A percentile compares a stretch with the other conserved stretches of the same genome.
Conservation (phyloP, 164 flowering plant species). For the Vitis labrusca region DNA sequence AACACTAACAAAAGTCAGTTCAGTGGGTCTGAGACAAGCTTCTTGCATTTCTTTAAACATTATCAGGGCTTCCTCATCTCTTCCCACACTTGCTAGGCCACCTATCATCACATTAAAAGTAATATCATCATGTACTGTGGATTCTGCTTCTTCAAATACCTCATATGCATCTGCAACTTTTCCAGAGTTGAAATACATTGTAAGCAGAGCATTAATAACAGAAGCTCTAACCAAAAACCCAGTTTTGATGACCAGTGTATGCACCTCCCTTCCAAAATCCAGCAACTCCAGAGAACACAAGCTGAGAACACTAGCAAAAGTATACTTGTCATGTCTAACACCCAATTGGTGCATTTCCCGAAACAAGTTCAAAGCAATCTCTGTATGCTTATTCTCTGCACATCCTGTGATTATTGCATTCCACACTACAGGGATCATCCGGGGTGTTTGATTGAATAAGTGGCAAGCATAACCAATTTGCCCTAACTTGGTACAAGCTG, state of each 20-base stretch:
- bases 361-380: conserved; percentile 49
- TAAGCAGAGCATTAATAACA: conserved; percentile 61
- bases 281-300: conserved; percentile 42
- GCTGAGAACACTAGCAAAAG: conserved; percentile 61
- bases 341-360: conserved; percentile 49
- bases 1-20: conserved; percentile 60
- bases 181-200: conserved; percentile 65
- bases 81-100: conserved; percentile 54
- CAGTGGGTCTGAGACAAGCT: conserved; percentile 50
- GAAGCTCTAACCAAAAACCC: conserved; percentile 50
- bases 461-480: conserved; percentile 33
- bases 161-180: conserved; percentile 35
- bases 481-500: conserved; percentile 56
- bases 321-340: conserved; percentile 56
- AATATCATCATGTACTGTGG: conserved; percentile 37
- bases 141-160: conserved; percentile 49
- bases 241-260: conserved; percentile 46
- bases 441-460: conserved; percentile 51
- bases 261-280: conserved; percentile 62
- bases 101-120: conserved; percentile 74
- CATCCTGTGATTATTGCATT: conserved; percentile 78
- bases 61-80: conserved; percentile 45
- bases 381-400: conserved; percentile 38
- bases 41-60: conserved; percentile 51
- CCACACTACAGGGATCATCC: conserved; percentile 50